phyloP scores from a whole-genome alignment of 73 alveolate species.

The Symbiodinium pilosum region DNA sequence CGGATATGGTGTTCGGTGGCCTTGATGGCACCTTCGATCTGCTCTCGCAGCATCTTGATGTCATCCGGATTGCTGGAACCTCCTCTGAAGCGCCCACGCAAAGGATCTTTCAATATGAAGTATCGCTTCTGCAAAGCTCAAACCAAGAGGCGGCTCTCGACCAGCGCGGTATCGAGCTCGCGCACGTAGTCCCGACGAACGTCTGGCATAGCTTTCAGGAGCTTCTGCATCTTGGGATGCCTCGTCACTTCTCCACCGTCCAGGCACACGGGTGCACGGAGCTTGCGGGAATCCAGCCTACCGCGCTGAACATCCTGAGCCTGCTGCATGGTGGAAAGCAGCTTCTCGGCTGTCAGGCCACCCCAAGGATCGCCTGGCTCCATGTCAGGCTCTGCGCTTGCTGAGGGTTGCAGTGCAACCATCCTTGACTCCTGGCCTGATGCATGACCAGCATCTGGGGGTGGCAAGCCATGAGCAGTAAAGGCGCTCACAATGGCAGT shows the following conservation, averaged over 20 bases:
- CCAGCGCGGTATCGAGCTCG: constrained; percentile 86
- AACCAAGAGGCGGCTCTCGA: constrained; percentile 44
- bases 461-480: not conserved
- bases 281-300: not conserved
- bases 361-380: constrained; percentile 93
- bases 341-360: constrained; percentile 80
- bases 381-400: too few species aligned
- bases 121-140: not conserved
- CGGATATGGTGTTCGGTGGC: not conserved
- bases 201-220: constrained; percentile 82
- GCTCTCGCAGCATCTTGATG: constrained; percentile 95
- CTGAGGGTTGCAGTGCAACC: not conserved
- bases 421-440: not conserved
- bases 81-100: not conserved
- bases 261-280: not conserved
- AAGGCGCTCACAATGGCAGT: constrained; percentile 11
- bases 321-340: constrained; percentile 41
- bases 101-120: not conserved
- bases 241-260: not conserved
- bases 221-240: constrained; percentile 93
- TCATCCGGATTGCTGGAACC: constrained; percentile 46
- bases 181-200: constrained; percentile 92
- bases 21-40: constrained; percentile 95
- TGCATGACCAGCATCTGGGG: constrained; percentile 4
- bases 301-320: not conserved